phyloP scores from a whole-genome alignment of 495 filamentous ascomycete species.

The Podospora didyma region DNA sequence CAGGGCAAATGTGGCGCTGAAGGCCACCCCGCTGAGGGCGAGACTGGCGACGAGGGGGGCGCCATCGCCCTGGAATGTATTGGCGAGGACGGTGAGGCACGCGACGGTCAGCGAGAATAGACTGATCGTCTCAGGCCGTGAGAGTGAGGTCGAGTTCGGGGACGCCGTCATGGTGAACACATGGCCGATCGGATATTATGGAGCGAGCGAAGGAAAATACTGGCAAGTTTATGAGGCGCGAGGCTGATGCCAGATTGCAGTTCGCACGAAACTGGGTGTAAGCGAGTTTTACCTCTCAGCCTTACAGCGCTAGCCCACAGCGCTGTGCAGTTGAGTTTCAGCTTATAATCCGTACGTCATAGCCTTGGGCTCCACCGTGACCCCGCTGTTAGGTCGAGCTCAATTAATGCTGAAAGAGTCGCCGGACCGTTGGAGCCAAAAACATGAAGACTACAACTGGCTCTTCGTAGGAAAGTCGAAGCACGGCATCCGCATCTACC shows the following conservation, averaged over 20 bases:
- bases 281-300: no score
- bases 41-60: constrained; percentile 85
- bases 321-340: no score
- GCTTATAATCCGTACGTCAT: no score
- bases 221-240: not conserved
- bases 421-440: no score
- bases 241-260: not conserved
- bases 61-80: constrained; percentile 77
- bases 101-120: constrained; percentile 65
- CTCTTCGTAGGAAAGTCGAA: no score
- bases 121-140: constrained; percentile 62
- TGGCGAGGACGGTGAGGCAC: constrained; percentile 69
- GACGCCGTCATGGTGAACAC: constrained; percentile 7
- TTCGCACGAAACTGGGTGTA: no score
- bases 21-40: constrained; percentile 81
- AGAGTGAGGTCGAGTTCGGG: constrained; percentile 44
- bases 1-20: constrained; percentile 71
- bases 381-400: no score
- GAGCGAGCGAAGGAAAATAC: not conserved
- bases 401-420: no score
- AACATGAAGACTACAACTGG: no score
- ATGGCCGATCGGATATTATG: not conserved
- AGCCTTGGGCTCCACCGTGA: no score
- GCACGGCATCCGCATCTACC: no score
- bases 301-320: no score